These are phyloP conservation scores for Dioszegia crocea DNA, from an alignment of 768 basidiomycete genomes.

Conservation along the genomic window DNA sequence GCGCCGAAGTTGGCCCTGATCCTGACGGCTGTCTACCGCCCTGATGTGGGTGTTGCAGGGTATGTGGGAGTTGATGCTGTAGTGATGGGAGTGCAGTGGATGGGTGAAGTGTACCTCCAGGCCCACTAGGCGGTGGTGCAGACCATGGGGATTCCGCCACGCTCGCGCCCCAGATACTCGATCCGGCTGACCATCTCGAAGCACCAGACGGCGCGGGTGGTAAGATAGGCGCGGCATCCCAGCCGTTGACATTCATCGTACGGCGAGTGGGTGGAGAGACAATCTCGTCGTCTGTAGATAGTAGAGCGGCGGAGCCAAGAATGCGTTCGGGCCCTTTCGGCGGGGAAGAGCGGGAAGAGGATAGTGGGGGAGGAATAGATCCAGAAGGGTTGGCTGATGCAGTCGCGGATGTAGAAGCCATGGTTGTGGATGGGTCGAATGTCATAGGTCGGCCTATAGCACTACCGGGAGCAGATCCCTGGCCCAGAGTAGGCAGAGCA, in stretches of 20 bases:
- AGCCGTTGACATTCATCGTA: neutral
- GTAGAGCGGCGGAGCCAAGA: slow-evolving; percentile 45
- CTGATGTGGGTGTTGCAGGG: neutral
- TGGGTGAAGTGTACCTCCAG: neutral
- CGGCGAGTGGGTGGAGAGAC: slow-evolving; percentile 28
- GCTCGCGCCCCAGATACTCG: slow-evolving; percentile 10
- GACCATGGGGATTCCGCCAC: slow-evolving; percentile 4
- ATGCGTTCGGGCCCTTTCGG: slow-evolving; percentile 36
- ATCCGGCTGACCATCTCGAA: slow-evolving; percentile 10
- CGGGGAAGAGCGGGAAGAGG: slow-evolving; percentile 10
- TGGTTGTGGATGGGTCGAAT: slow-evolving; percentile 7
- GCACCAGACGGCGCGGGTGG: slow-evolving; percentile 6
- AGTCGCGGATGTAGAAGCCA: neutral
- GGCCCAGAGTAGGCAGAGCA: neutral
- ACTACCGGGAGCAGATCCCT: slow-evolving; percentile 5
- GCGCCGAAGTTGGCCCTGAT: neutral
- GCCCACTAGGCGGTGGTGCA: neutral
- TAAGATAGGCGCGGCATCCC: neutral
- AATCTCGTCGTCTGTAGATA: slow-evolving; percentile 46
- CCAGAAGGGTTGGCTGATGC: neutral
- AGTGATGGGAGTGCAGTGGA: neutral
- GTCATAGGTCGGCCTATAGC: neutral
- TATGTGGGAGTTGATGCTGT: neutral
- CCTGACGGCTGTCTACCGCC: neutral
- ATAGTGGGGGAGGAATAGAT: neutral